Conservation (phyloP, 108 stramenopile genomes). For the Cyclotella cryptica region DNA sequence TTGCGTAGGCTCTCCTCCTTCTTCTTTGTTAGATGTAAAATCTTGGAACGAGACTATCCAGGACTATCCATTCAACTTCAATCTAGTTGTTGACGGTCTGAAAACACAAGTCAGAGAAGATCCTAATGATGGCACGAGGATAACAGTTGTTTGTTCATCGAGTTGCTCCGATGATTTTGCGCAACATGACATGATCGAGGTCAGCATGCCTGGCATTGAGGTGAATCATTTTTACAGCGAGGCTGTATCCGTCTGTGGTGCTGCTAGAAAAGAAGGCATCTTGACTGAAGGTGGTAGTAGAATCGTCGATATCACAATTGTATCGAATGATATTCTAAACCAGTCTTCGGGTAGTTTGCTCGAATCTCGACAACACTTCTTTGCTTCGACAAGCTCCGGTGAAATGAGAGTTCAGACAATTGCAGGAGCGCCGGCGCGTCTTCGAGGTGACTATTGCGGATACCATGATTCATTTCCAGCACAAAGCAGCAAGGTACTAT, state of each 20-base stretch:
- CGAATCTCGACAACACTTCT: slow-evolving; percentile 28
- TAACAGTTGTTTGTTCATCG: slow-evolving; percentile 64
- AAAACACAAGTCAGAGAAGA: slow-evolving; percentile 60
- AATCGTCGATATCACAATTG: slow-evolving; percentile 55
- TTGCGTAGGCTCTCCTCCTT: slow-evolving; percentile 86
- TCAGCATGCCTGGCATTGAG: slow-evolving; percentile 14
- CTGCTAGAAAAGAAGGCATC: slow-evolving; percentile 76
- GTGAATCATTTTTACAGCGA: slow-evolving; percentile 66
- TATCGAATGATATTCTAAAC: slow-evolving; percentile 24
- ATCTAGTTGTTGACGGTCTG: slow-evolving; percentile 71
- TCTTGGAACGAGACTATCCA: slow-evolving; percentile 33
- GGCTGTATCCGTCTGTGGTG: slow-evolving; percentile 66
- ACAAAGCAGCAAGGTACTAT: slow-evolving; percentile 41
- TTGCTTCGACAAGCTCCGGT: slow-evolving; percentile 21
- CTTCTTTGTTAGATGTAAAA: slow-evolving; percentile 54
- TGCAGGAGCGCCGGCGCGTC: slow-evolving; percentile 72
- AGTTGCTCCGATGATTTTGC: slow-evolving; percentile 34
- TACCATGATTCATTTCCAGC: slow-evolving; percentile 68
- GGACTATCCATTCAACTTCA: slow-evolving; percentile 47
- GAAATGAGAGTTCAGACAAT: slow-evolving; percentile 72
- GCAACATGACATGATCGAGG: slow-evolving; percentile 9
- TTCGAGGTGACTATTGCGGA: slow-evolving; percentile 71
- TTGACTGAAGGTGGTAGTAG: slow-evolving; percentile 41
- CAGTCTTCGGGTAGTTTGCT: neutral
- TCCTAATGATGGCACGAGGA: slow-evolving; percentile 75